Conservation (phyloP, 768 basidiomycete genomes). For the Aureoboletus auriporus region DNA sequence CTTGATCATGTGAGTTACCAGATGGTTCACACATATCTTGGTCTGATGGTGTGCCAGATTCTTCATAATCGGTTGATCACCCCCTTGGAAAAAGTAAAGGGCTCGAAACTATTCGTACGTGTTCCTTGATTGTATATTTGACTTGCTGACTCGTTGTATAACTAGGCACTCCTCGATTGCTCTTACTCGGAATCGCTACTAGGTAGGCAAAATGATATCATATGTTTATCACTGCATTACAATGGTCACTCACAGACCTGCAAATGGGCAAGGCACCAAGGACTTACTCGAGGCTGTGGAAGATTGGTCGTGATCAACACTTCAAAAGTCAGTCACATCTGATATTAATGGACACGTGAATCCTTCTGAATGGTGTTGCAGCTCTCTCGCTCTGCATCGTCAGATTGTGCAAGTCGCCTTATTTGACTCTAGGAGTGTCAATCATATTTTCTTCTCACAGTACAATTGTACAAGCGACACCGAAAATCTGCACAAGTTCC, state of each 20-base stretch:
- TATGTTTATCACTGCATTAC: background rate
- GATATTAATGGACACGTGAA: too few species aligned
- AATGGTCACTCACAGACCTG: conserved; percentile 2
- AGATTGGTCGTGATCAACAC: background rate
- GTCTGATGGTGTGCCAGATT: conserved; percentile 8
- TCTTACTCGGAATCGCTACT: conserved; percentile 27
- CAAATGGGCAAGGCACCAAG: background rate
- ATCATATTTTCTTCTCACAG: too few species aligned
- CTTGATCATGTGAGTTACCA: conserved; percentile 17
- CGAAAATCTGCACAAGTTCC: too few species aligned
- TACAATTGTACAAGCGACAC: too few species aligned
- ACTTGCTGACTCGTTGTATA: too few species aligned
- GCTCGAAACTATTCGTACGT: conserved; percentile 19
- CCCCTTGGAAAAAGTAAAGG: conserved; percentile 17
- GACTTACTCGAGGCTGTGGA: background rate
- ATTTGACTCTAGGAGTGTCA: too few species aligned
- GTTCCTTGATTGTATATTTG: too few species aligned
- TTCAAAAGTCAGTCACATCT: conserved; percentile 3
- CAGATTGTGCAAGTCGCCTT: too few species aligned
- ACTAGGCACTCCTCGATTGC: too few species aligned
- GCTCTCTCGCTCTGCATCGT: too few species aligned
- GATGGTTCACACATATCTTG: too few species aligned
- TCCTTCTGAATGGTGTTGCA: too few species aligned
- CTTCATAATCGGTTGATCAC: conserved; percentile 18
- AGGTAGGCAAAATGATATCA: conserved; percentile 10